Evolutionary conservation across 1,284 basidiomycete species (phyloP), one percentile per base, ranked within the genome.

Genomic region (Apiotrichum veenhuisii): DNA sequence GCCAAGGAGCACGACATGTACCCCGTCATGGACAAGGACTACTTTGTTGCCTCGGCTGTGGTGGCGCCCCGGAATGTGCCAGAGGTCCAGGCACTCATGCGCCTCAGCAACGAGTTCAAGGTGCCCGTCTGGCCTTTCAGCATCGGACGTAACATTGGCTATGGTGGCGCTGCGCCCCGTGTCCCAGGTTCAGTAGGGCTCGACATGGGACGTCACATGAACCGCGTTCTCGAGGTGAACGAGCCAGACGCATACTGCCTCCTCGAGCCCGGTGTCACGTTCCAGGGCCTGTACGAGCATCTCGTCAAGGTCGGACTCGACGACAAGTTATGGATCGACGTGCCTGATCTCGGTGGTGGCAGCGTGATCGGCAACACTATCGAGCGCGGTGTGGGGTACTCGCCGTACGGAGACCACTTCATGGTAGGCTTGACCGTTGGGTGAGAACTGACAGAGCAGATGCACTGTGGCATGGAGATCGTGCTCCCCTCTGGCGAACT

Each of bases 1-100:
- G 54, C 54, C n/a, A 51, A 51, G 49, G 54, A 56, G 36, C 54
- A 56, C 49, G 54, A 56, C 54, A 56, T 56, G 54, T 50, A 51
- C 44, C 26, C 25, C 18, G 49, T 56, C 26, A 41, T 51, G 23
- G 54, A 56, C 54, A 56, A 56, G 54, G 54, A 56, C 44, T 56
- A 56, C 54, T 56, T 56, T 22, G 37, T 56, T 7, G 27, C 54
- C 22, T 56, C 54, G 17, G 54, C 54, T 22, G 50, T 51, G 20
- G 54, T 56, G 9, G 26, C 49, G 2, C 54, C 54, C 2, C 54
- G 54, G 26, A 51, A 33, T 11, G 54, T 56, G 11, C 36, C 34
- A 14, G 55, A 57, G 5, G 43, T 57, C 8, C 55, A 57, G 50
- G 50, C 44, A 0, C 37, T 57, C 17, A 52, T 57, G 50, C 44